A percentile compares a stretch with the other conserved stretches of the same genome.
phyloP scores from a whole-genome alignment of 2,329 filamentous ascomycete species.

The Trichophyton rubrum region DNA sequence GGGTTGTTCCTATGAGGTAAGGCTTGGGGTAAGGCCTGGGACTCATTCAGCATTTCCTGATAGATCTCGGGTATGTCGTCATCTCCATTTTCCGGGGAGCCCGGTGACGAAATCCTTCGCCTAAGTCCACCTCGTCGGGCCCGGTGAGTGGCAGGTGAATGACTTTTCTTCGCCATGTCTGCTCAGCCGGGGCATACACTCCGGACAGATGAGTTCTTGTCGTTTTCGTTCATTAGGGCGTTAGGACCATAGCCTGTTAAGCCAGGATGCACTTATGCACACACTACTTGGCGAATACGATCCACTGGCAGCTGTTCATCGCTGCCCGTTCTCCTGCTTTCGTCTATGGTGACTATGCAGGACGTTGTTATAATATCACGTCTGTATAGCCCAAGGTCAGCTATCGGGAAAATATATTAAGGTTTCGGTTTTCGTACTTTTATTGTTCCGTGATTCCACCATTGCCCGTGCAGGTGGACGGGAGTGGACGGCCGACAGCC shows the following conservation, averaged over 20 bases:
- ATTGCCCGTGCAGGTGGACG: too few relatives aligned
- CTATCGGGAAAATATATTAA: background rate
- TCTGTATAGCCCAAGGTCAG: background rate
- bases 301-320: background rate
- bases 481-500: too few relatives aligned
- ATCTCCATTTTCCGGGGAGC: background rate
- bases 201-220: background rate
- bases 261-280: background rate
- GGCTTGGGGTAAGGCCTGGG: background rate
- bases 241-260: background rate
- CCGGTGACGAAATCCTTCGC: background rate
- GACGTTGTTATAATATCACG: background rate
- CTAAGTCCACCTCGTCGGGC: background rate
- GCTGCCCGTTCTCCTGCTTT: background rate
- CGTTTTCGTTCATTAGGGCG: slow-evolving; percentile 2
- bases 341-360: background rate
- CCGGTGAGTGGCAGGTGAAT: background rate
- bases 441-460: background rate
- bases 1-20: slow-evolving; percentile 2
- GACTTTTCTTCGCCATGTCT: background rate
- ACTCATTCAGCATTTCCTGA: slow-evolving; percentile 10
- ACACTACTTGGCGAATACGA: background rate
- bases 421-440: background rate
- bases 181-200: background rate
- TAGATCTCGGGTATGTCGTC: slow-evolving; percentile 9